Evolutionary conservation across 1,139 yeast genomes (phyloP).

Genomic region (Pichia sp.): DNA sequence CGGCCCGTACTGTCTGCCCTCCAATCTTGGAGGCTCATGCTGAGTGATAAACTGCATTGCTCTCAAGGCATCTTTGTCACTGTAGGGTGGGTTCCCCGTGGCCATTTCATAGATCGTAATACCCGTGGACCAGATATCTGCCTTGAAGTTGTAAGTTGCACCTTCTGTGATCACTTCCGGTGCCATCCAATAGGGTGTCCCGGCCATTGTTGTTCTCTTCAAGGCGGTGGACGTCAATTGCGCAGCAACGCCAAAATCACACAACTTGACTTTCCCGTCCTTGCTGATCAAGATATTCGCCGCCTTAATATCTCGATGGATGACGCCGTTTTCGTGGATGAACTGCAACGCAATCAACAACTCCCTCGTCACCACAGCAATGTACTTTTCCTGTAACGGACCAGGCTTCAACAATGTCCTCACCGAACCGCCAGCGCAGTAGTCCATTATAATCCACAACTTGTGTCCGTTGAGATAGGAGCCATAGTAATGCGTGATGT

Average conservation of each 20-base stretch:
- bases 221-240: slow-evolving; percentile 72
- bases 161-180: slow-evolving; percentile 98
- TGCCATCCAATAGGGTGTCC: slow-evolving; percentile 99
- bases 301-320: slow-evolving; percentile 93
- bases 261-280: slow-evolving; percentile 84
- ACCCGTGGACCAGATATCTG: slow-evolving; percentile 96
- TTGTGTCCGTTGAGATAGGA: slow-evolving; percentile 81
- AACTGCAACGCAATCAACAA: slow-evolving; percentile 69
- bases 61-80: slow-evolving; percentile 90
- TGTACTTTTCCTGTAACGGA: slow-evolving; percentile 75
- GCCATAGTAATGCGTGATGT: slow-evolving; percentile 90
- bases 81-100: slow-evolving; percentile 95
- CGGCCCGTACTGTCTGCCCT: slow-evolving; percentile 78
- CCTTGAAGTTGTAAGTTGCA: slow-evolving; percentile 65
- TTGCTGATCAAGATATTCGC: slow-evolving; percentile 88
- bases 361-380: slow-evolving; percentile 80
- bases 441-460: slow-evolving; percentile 96
- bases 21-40: slow-evolving; percentile 89
- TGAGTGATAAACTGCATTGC: slow-evolving; percentile 93
- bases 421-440: slow-evolving; percentile 95
- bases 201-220: slow-evolving; percentile 93
- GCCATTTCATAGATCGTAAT: slow-evolving; percentile 92
- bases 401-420: slow-evolving; percentile 88
- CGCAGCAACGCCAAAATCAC: slow-evolving; percentile 99
- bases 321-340: slow-evolving; percentile 86